Percentiles rank a stretch among this genome's conserved stretches.
These are phyloP conservation scores for Xerophyta viscosa DNA, from an alignment of 106 monocot genomes.

Conservation along the genomic window DNA sequence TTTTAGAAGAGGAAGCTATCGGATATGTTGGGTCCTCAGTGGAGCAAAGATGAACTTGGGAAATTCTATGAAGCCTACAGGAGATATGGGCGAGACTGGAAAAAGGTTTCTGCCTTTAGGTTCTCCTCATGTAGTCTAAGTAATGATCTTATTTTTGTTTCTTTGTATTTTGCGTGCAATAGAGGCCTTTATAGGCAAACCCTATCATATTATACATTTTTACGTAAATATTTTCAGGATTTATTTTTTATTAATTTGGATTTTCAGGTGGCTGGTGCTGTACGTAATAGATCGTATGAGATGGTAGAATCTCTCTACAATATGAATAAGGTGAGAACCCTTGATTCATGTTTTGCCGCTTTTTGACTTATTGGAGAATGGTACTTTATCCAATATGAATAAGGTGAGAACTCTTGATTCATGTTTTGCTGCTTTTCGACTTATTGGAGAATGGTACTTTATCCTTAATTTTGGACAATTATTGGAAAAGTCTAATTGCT, in stretches of 20 bases:
- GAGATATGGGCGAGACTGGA: constrained; percentile 78
- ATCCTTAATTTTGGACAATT: too few species aligned
- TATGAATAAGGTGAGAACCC: constrained; percentile 65
- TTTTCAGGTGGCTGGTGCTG: constrained; percentile 54
- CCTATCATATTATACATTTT: too few species aligned
- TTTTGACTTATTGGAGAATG: too few species aligned
- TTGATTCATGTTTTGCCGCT: not conserved
- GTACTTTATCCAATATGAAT: not conserved
- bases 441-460: too few species aligned
- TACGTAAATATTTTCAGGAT: too few species aligned
- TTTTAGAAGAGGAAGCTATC: constrained; percentile 69
- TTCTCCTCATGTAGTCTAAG: too few species aligned
- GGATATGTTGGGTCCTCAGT: constrained; percentile 73
- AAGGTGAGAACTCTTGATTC: not conserved
- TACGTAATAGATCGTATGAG: constrained; percentile 68
- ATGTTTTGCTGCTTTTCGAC: too few species aligned
- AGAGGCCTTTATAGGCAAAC: too few species aligned
- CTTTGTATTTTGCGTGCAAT: too few species aligned
- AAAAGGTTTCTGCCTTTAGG: constrained; percentile 59
- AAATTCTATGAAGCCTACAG: constrained; percentile 77
- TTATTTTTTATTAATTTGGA: too few species aligned
- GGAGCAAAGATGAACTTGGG: constrained; percentile 75
- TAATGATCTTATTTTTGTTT: too few species aligned
- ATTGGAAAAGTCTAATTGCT: too few species aligned
- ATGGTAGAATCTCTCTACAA: constrained; percentile 98